Evolutionary conservation across 192 early-diverging fungal species (phyloP).

Genomic region (Coemansia sp.): DNA sequence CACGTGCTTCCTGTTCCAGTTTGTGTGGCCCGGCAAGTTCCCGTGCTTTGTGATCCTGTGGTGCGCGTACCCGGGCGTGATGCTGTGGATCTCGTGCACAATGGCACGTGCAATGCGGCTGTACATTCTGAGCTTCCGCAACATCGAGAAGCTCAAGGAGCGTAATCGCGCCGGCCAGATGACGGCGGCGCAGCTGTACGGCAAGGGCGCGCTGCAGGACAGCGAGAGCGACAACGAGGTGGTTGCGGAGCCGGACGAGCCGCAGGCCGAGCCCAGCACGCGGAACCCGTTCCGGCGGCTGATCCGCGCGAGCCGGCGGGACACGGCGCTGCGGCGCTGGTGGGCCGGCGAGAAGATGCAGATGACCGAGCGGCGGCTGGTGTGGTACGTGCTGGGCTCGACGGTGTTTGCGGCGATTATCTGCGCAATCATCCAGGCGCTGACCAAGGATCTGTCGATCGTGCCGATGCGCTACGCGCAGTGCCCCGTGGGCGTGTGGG

Average conservation of each 20-base stretch:
- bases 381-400: slow-evolving; percentile 34
- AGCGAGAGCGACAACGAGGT: slow-evolving; percentile 10
- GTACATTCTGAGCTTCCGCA: slow-evolving; percentile 47
- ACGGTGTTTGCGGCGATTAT: slow-evolving; percentile 37
- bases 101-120: slow-evolving; percentile 51
- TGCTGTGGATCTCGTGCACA: slow-evolving; percentile 51
- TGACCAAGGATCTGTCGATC: slow-evolving; percentile 42
- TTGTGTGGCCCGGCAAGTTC: slow-evolving; percentile 50
- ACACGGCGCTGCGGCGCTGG: slow-evolving; percentile 16
- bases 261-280: neutral
- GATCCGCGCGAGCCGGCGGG: neutral
- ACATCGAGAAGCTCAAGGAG: slow-evolving; percentile 48
- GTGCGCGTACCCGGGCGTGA: slow-evolving; percentile 50
- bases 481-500: slow-evolving; percentile 50
- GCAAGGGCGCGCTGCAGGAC: slow-evolving; percentile 32
- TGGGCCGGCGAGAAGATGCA: slow-evolving; percentile 37
- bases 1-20: slow-evolving; percentile 52
- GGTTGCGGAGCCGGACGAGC: neutral
- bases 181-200: slow-evolving; percentile 51
- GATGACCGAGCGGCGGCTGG: slow-evolving; percentile 44
- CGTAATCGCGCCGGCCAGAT: slow-evolving; percentile 48
- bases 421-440: slow-evolving; percentile 42
- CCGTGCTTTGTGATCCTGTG: slow-evolving; percentile 52
- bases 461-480: slow-evolving; percentile 41
- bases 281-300: neutral